A percentile compares a stretch with the other conserved stretches of the same genome.
These are phyloP conservation scores for Colletotrichum spinosum DNA, from an alignment of 2,329 filamentous ascomycete species.

Conservation along the genomic window DNA sequence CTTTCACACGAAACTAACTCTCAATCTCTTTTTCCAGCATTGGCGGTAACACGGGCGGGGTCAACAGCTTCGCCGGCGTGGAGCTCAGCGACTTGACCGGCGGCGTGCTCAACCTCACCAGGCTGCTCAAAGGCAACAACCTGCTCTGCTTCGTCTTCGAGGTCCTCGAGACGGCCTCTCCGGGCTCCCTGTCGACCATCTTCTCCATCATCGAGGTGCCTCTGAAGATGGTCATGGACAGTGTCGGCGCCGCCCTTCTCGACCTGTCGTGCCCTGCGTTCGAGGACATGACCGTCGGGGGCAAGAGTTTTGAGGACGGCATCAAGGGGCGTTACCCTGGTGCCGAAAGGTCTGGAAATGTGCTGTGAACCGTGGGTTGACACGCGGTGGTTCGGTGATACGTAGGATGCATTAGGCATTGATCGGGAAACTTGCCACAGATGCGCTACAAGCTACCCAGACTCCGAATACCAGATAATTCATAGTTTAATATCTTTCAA, in stretches of 20 bases:
- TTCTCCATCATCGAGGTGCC: slow-evolving; percentile 47
- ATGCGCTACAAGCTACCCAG: too few species aligned
- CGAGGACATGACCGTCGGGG: slow-evolving; percentile 43
- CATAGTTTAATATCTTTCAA: too few species aligned
- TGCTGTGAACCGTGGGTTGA: slow-evolving; percentile 7
- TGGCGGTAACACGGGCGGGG: slow-evolving; percentile 63
- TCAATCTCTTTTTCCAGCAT: slow-evolving; percentile 45
- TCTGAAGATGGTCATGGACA: slow-evolving; percentile 47
- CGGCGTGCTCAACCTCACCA: slow-evolving; percentile 55
- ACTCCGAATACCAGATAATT: too few species aligned
- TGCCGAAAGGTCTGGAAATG: slow-evolving; percentile 7
- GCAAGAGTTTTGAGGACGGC: slow-evolving; percentile 34
- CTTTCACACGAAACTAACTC: not conserved
- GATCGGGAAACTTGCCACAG: too few species aligned
- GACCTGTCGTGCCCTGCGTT: slow-evolving; percentile 45
- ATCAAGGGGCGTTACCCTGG: slow-evolving; percentile 26
- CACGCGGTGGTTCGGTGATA: too few species aligned
- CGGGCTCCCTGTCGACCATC: slow-evolving; percentile 54
- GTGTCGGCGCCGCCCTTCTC: slow-evolving; percentile 44
- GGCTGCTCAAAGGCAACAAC: slow-evolving; percentile 60
- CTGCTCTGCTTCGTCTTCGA: slow-evolving; percentile 54
- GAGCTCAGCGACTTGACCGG: slow-evolving; percentile 55
- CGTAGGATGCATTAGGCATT: too few species aligned
- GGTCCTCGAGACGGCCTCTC: slow-evolving; percentile 51
- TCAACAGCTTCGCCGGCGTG: slow-evolving; percentile 63